phyloP scores from a whole-genome alignment of 2,329 filamentous ascomycete genomes.

The Ophiostoma tasmaniense region DNA sequence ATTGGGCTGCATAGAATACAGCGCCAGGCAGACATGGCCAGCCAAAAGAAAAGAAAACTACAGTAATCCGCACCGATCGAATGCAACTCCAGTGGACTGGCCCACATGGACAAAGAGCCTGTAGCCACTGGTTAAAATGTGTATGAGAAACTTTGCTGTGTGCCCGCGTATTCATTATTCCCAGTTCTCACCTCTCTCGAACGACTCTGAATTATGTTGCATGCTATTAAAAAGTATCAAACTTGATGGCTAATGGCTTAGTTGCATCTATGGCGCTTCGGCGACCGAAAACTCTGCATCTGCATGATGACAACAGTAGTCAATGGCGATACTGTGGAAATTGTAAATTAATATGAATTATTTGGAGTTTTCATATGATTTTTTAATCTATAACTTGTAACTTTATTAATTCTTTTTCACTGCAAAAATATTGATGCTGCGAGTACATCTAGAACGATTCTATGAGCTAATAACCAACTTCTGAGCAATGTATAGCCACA shows the following conservation, averaged over 20 bases:
- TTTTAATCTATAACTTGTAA: background rate
- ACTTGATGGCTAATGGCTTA: no score
- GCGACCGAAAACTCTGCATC: constrained; percentile 1
- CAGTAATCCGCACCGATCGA: background rate
- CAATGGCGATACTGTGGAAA: background rate
- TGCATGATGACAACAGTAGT: background rate
- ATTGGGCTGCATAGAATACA: background rate
- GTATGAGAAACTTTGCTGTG: background rate
- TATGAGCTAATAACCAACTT: background rate
- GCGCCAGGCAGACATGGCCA: background rate
- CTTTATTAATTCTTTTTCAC: background rate
- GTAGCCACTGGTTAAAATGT: background rate
- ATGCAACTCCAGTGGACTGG: background rate
- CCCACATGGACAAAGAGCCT: background rate
- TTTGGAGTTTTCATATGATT: background rate
- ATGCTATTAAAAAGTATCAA: no score
- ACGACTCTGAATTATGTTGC: no score
- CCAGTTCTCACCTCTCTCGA: background rate
- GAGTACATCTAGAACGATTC: background rate
- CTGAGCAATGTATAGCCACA: background rate
- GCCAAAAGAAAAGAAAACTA: background rate
- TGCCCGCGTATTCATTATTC: background rate
- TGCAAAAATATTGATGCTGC: background rate
- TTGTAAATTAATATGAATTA: background rate
- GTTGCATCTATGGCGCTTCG: background rate